A percentile compares a stretch with the other conserved stretches of the same genome.
Evolutionary conservation across 192 early-diverging fungal genomes (phyloP).

Genomic region (Podila clonocystis): DNA sequence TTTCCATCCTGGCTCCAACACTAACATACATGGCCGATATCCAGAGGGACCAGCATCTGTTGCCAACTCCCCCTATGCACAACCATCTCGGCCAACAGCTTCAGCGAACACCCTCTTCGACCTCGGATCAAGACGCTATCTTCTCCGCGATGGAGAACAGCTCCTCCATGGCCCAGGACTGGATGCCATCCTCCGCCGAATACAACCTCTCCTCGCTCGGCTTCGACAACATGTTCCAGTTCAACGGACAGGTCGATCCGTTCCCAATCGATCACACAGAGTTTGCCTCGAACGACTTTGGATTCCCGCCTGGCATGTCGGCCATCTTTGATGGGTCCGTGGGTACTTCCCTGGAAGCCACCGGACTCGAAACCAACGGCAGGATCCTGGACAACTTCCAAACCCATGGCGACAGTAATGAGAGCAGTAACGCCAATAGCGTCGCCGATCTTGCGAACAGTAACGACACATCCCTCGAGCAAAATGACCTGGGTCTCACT

Average conservation of each 20-base stretch:
- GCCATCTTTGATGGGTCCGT: slow-evolving; percentile 33
- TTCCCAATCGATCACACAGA: slow-evolving; percentile 48
- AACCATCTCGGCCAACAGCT: slow-evolving; percentile 14
- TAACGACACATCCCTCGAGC: slow-evolving; percentile 10
- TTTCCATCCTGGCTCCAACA: slow-evolving; percentile 10
- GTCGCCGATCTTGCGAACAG: neutral
- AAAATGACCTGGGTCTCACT: slow-evolving; percentile 13
- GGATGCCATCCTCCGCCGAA: slow-evolving; percentile 33
- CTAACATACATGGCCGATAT: slow-evolving; percentile 30
- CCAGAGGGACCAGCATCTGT: slow-evolving; percentile 30
- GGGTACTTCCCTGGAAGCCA: neutral
- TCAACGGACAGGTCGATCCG: slow-evolving; percentile 31
- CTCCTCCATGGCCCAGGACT: slow-evolving; percentile 23
- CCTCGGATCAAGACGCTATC: slow-evolving; percentile 16
- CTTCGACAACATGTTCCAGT: slow-evolving; percentile 46
- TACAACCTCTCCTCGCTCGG: slow-evolving; percentile 43
- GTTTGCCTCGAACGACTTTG: slow-evolving; percentile 45
- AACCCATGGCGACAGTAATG: neutral
- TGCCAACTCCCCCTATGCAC: slow-evolving; percentile 27
- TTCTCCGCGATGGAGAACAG: slow-evolving; percentile 18
- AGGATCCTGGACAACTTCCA: neutral
- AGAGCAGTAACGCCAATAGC: slow-evolving; percentile 1
- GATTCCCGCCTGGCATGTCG: slow-evolving; percentile 29
- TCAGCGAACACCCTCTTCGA: slow-evolving; percentile 20
- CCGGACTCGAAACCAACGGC: neutral